Percentiles rank a stretch among this genome's conserved stretches.
Evolutionary conservation across 306 rosid species (phyloP).

Genomic region (Corylus americana): DNA sequence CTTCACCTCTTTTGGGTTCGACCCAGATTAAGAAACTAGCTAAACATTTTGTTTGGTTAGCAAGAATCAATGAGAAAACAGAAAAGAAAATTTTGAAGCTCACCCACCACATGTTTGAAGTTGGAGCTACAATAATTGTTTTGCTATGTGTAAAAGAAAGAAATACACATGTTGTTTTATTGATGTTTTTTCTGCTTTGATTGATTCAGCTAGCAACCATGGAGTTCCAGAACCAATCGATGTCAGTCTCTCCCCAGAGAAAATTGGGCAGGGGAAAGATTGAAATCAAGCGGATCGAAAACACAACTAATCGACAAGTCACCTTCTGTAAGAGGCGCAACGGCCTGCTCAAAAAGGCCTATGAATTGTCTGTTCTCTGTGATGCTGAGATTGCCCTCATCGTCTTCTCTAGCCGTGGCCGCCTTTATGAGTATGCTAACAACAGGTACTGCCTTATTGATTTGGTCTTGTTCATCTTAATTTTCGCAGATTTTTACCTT

Average conservation of each 20-base stretch:
- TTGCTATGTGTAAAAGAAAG: constrained; percentile 23
- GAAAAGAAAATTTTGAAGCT: constrained; percentile 20
- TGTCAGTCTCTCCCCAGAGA: constrained; percentile 61
- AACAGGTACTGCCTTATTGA: constrained; percentile 54
- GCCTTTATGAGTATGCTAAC: constrained; percentile 92
- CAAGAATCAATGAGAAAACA: constrained; percentile 17
- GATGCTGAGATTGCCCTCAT: constrained; percentile 97
- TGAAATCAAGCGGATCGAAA: constrained; percentile 96
- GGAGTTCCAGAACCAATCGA: constrained; percentile 59
- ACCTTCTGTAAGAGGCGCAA: constrained; percentile 95
- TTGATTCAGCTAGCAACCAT: constrained; percentile 50
- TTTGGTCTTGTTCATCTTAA: constrained; percentile 4
- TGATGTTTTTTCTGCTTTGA: constrained; percentile 18
- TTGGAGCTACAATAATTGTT: constrained; percentile 20
- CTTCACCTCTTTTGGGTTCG: constrained; percentile 52
- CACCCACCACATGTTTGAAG: constrained; percentile 22
- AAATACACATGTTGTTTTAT: neutral
- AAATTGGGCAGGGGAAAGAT: constrained; percentile 97
- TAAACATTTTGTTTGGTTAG: constrained; percentile 15
- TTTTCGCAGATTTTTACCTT: neutral
- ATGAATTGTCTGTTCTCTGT: constrained; percentile 96
- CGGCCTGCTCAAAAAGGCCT: constrained; percentile 90
- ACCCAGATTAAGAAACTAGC: constrained; percentile 43
- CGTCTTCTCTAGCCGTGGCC: constrained; percentile 96
- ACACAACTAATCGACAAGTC: constrained; percentile 98